phyloP scores from a whole-genome alignment of 768 basidiomycete genomes.

The Pleurotus giganteus region DNA sequence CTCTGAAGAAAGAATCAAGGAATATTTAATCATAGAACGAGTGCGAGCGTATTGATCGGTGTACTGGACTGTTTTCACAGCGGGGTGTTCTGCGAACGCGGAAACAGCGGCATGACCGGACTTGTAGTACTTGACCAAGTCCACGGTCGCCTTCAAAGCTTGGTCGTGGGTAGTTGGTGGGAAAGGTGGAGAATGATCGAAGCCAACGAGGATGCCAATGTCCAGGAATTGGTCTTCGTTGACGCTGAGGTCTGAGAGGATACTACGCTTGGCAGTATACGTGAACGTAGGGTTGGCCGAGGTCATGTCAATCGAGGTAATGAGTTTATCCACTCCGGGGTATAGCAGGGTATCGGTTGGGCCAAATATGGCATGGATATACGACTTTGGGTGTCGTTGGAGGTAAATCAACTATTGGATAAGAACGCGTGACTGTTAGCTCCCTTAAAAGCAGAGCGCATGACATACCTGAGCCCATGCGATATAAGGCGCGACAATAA shows the following conservation, averaged over 20 bases:
- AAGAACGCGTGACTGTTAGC: neutral
- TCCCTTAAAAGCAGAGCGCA: slow-evolving; percentile 7
- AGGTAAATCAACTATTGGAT: slow-evolving; percentile 82
- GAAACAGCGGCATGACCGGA: slow-evolving; percentile 79
- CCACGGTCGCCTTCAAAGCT: slow-evolving; percentile 80
- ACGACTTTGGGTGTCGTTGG: slow-evolving; percentile 87
- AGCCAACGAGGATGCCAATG: slow-evolving; percentile 88
- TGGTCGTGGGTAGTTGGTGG: slow-evolving; percentile 81
- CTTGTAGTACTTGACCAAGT: slow-evolving; percentile 93
- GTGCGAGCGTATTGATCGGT: slow-evolving; percentile 85
- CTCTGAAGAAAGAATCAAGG: slow-evolving; percentile 87
- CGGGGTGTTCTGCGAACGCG: slow-evolving; percentile 76
- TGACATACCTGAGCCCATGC: slow-evolving; percentile 90
- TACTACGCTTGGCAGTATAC: slow-evolving; percentile 75
- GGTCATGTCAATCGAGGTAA: slow-evolving; percentile 81
- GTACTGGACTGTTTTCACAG: slow-evolving; percentile 79
- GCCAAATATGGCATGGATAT: slow-evolving; percentile 92
- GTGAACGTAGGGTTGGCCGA: slow-evolving; percentile 71
- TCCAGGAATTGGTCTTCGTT: slow-evolving; percentile 93
- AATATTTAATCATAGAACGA: slow-evolving; percentile 89
- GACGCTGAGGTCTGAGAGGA: slow-evolving; percentile 59
- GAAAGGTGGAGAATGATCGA: slow-evolving; percentile 75
- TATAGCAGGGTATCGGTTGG: slow-evolving; percentile 90
- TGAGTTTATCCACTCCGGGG: slow-evolving; percentile 83
- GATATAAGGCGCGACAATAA: slow-evolving; percentile 92